A percentile compares a stretch with the other conserved stretches of the same genome.
Evolutionary conservation across 805 yeast genomes (phyloP).

Genomic region (Candida yuanshanica): DNA sequence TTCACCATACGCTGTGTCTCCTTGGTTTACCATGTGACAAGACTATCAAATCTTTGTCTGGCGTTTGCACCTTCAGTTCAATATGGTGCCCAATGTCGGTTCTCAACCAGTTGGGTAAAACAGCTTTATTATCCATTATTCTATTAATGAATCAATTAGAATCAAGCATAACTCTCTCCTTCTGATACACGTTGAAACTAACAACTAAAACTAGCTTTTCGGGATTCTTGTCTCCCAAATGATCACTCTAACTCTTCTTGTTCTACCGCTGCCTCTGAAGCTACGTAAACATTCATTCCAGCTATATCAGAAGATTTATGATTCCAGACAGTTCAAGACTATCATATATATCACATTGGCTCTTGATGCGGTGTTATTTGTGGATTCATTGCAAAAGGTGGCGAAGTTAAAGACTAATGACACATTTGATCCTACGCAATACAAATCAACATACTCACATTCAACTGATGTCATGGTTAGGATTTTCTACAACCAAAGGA

Average conservation of each 20-base stretch:
- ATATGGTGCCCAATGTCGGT: too few relatives aligned
- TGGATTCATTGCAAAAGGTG: conserved; percentile 48
- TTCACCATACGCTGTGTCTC: too few relatives aligned
- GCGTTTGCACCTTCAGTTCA: too few relatives aligned
- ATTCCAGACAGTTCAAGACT: conserved; percentile 38
- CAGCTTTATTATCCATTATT: too few relatives aligned
- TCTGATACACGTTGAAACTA: too few relatives aligned
- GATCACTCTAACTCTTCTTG: conserved; percentile 40
- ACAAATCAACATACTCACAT: conserved; percentile 21
- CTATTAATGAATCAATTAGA: too few relatives aligned
- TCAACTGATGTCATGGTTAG: conserved; percentile 50
- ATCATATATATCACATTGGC: conserved; percentile 35
- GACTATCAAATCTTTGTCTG: too few relatives aligned
- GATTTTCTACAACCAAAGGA: conserved; percentile 59
- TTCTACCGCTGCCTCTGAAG: conserved; percentile 49
- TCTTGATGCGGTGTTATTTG: conserved; percentile 43
- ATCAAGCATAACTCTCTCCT: too few relatives aligned
- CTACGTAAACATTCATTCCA: conserved; percentile 39
- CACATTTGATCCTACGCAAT: conserved; percentile 22
- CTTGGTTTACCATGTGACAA: too few relatives aligned
- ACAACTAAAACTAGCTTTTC: neutral
- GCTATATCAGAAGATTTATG: conserved; percentile 29
- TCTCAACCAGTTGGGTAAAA: too few relatives aligned
- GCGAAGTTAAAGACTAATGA: conserved; percentile 24
- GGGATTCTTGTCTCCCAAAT: conserved; percentile 28